A percentile compares a stretch with the other conserved stretches of the same genome.
These are phyloP conservation scores for Nyctanthes arbortristis DNA, from an alignment of 257 asterid genomes.

Conservation along the genomic window DNA sequence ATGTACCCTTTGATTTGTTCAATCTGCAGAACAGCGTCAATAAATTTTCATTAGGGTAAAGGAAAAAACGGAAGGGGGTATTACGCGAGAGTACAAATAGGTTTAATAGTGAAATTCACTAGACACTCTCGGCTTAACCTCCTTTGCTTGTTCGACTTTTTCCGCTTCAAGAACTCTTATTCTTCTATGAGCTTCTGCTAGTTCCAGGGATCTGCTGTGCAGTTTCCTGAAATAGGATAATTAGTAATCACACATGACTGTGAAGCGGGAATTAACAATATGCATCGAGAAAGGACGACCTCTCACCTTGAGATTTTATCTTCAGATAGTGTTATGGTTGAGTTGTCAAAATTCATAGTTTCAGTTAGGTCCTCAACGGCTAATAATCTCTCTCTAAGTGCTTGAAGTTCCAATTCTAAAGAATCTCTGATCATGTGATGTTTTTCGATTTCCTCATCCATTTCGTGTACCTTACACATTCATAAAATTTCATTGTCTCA, in stretches of 20 bases:
- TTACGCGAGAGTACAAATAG: not conserved
- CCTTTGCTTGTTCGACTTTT: conserved; percentile 59
- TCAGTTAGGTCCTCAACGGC: conserved; percentile 69
- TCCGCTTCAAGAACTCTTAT: conserved; percentile 65
- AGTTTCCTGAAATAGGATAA: conserved; percentile 36
- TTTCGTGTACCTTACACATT: conserved; percentile 64
- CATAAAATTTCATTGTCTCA: conserved; percentile 17
- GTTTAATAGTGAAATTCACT: not conserved
- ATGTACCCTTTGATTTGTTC: conserved; percentile 63
- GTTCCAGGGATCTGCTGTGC: conserved; percentile 44
- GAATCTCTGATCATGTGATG: conserved; percentile 59
- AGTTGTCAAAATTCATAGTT: conserved; percentile 46
- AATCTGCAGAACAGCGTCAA: conserved; percentile 49
- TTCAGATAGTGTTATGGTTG: conserved; percentile 38
- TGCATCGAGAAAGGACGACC: conserved; percentile 15
- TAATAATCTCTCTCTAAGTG: conserved; percentile 62
- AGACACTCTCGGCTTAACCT: conserved; percentile 42
- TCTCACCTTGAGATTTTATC: conserved; percentile 56
- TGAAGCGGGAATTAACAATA: conserved; percentile 19
- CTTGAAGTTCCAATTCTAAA: conserved; percentile 65
- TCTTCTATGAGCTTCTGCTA: conserved; percentile 45
- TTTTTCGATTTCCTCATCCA: conserved; percentile 74
- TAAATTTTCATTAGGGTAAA: conserved; percentile 21
- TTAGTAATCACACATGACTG: conserved; percentile 15
- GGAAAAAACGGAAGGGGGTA: conserved; percentile 6